Conservation (phyloP, 2,329 filamentous ascomycete genomes). For the Colletotrichum sansevieriae region DNA sequence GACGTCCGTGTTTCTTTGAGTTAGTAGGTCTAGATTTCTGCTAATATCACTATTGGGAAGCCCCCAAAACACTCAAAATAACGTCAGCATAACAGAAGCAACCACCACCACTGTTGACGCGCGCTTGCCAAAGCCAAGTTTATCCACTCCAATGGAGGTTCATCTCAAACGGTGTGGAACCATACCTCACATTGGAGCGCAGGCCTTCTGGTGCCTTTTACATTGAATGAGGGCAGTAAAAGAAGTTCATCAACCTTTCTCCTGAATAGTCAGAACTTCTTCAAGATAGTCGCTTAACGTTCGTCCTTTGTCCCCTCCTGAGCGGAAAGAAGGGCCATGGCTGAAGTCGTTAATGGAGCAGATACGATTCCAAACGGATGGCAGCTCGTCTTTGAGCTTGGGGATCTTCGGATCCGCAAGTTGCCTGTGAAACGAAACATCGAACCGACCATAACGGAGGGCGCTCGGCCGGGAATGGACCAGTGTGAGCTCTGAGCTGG, state of each 20-base stretch:
- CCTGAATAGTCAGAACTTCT: neutral
- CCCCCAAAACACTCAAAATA: too few relatives aligned
- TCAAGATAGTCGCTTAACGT: neutral
- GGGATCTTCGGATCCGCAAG: constrained; percentile 19
- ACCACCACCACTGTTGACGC: too few relatives aligned
- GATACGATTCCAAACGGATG: constrained; percentile 9
- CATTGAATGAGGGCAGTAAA: neutral
- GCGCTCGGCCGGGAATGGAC: neutral
- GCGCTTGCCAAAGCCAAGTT: too few relatives aligned
- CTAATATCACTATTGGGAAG: too few relatives aligned
- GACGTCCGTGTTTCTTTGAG: too few relatives aligned
- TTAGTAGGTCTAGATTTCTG: too few relatives aligned
- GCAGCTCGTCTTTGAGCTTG: constrained; percentile 4
- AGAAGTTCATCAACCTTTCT: constrained; percentile 6
- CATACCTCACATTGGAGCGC: neutral
- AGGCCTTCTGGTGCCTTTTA: neutral
- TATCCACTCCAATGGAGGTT: neutral
- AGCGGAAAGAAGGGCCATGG: neutral
- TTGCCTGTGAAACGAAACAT: constrained; percentile 15
- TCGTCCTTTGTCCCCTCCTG: neutral
- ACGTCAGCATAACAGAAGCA: too few relatives aligned
- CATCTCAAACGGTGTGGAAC: constrained; percentile 6
- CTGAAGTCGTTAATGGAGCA: too few relatives aligned
- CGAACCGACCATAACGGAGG: neutral
- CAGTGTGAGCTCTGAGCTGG: neutral